Evolutionary conservation across 176 grass and related monocot genomes (phyloP).

Genomic region (Guadua angustifolia): DNA sequence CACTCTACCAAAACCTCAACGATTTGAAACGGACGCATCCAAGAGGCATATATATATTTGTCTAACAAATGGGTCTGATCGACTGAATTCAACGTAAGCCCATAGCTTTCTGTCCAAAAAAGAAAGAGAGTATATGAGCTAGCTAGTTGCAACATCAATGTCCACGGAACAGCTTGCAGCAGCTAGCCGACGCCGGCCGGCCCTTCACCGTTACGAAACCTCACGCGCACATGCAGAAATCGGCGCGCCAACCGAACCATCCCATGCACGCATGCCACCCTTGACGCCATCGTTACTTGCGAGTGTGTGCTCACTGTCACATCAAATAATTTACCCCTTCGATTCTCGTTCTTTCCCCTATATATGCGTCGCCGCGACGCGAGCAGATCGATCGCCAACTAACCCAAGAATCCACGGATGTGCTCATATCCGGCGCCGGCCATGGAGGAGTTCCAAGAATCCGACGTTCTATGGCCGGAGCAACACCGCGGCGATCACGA

Average conservation of each 20-base stretch:
- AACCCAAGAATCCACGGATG: background rate
- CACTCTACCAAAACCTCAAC: background rate
- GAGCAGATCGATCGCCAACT: background rate
- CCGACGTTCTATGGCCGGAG: conserved; percentile 52
- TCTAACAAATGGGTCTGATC: background rate
- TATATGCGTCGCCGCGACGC: conserved; percentile 32
- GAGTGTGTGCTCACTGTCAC: conserved; percentile 39
- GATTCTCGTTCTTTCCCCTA: background rate
- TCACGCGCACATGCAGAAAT: background rate
- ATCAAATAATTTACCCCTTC: background rate
- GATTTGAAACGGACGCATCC: background rate
- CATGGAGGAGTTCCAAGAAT: conserved; percentile 46
- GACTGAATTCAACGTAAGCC: background rate
- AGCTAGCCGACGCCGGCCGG: background rate
- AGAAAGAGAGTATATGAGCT: background rate
- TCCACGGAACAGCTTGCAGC: background rate
- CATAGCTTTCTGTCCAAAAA: background rate
- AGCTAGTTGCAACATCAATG: background rate
- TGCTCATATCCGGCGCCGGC: background rate
- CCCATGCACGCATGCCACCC: conserved; percentile 21
- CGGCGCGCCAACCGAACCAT: conserved; percentile 15
- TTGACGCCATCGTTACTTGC: conserved; percentile 38
- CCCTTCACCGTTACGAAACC: background rate
- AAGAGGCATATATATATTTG: background rate
- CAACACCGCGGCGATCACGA: background rate